These are phyloP conservation scores for sorghum (Sorghum bicolor) DNA, from an alignment of 176 grass and related monocot species.

Conservation along the genomic window DNA sequence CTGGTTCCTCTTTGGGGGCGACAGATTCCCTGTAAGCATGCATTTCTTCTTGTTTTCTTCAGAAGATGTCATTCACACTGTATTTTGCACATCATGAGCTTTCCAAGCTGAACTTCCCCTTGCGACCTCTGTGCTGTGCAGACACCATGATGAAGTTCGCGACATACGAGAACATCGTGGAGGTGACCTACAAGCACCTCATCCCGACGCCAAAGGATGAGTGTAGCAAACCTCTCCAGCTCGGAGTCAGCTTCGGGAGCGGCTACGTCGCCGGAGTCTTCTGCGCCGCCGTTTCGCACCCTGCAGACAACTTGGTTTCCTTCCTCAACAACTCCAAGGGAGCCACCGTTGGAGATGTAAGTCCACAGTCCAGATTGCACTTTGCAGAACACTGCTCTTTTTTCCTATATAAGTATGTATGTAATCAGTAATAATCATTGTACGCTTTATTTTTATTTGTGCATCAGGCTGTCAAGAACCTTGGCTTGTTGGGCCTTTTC, in stretches of 20 bases:
- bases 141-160: slow-evolving; percentile 97
- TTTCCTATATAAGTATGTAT: not conserved
- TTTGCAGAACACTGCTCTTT: not conserved
- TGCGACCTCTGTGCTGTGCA: slow-evolving; percentile 10
- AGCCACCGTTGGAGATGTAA: slow-evolving; percentile 75
- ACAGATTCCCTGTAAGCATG: slow-evolving; percentile 75
- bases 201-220: slow-evolving; percentile 69
- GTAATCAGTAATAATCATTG: not conserved
- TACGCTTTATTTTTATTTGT: not conserved
- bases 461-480: slow-evolving; percentile 72
- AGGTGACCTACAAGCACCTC: slow-evolving; percentile 73
- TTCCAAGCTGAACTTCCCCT: slow-evolving; percentile 10
- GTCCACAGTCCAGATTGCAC: not conserved
- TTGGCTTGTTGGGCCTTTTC: slow-evolving; percentile 70
- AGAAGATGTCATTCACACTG: not conserved
- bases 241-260: slow-evolving; percentile 76
- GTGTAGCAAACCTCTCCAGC: slow-evolving; percentile 68
- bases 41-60: not conserved
- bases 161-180: slow-evolving; percentile 74
- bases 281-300: slow-evolving; percentile 77
- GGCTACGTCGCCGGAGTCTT: slow-evolving; percentile 80
- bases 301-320: slow-evolving; percentile 80
- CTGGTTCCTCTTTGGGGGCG: slow-evolving; percentile 87
- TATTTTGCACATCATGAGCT: not conserved
- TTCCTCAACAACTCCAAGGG: slow-evolving; percentile 89